Evolutionary conservation across 2,329 filamentous ascomycete species (phyloP).

Genomic region (Lasiodiplodia sp.): DNA sequence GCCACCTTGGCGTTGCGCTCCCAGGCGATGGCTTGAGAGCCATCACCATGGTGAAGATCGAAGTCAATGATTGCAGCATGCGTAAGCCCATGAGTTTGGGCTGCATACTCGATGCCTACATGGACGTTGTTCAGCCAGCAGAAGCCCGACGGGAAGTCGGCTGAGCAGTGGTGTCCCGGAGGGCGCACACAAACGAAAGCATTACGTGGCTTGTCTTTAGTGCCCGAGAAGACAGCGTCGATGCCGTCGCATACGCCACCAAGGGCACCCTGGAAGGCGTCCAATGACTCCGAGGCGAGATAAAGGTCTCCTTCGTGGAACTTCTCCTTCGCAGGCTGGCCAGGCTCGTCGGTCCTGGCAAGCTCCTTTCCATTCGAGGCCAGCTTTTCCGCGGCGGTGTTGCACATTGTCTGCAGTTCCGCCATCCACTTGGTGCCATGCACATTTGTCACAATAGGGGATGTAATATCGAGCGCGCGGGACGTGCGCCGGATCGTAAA

Average conservation of each 20-base stretch:
- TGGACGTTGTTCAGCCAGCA: constrained; percentile 99
- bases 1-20: constrained; percentile 78
- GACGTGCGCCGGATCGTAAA: constrained; percentile 87
- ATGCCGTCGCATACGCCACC: constrained; percentile 94
- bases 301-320: constrained; percentile 93
- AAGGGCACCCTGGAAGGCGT: constrained; percentile 88
- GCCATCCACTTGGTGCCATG: constrained; percentile 95
- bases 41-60: constrained; percentile 57
- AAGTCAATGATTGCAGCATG: constrained; percentile 76
- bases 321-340: constrained; percentile 65
- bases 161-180: constrained; percentile 94
- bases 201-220: constrained; percentile 64
- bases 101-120: constrained; percentile 91
- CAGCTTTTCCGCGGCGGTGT: constrained; percentile 78
- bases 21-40: constrained; percentile 95
- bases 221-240: constrained; percentile 76
- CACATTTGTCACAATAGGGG: constrained; percentile 83
- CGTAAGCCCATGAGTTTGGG: constrained; percentile 82
- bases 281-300: constrained; percentile 82
- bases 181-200: constrained; percentile 94
- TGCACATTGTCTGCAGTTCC: constrained; percentile 85
- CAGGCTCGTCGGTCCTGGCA: constrained; percentile 56
- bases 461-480: constrained; percentile 73
- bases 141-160: constrained; percentile 88
- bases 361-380: constrained; percentile 81